phyloP scores from a whole-genome alignment of 805 yeast species.

The Myxozyma vanderwaltii region DNA sequence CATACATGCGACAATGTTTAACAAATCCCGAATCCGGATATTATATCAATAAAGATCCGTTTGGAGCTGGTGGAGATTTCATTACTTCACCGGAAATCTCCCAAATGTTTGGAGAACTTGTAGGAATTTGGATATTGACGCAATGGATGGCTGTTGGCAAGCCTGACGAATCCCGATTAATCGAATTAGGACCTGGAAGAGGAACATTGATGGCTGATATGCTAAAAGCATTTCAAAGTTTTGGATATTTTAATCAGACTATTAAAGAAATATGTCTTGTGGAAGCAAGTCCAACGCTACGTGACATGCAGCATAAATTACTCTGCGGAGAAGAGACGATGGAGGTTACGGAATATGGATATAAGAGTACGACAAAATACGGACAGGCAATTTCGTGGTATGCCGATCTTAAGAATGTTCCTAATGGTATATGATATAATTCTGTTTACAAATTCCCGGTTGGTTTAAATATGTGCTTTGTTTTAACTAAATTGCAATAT shows the following conservation, averaged over 20 bases:
- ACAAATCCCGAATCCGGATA: slow-evolving; percentile 78
- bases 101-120: slow-evolving; percentile 81
- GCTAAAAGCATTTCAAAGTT: slow-evolving; percentile 40
- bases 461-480: background rate
- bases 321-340: slow-evolving; percentile 47
- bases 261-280: slow-evolving; percentile 53
- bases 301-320: slow-evolving; percentile 53
- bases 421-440: slow-evolving; percentile 32
- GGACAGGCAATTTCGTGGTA: slow-evolving; percentile 51
- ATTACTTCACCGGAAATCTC: slow-evolving; percentile 86
- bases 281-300: slow-evolving; percentile 70
- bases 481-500: slow-evolving; percentile 26
- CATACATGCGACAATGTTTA: slow-evolving; percentile 79
- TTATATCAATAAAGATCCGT: slow-evolving; percentile 75
- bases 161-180: slow-evolving; percentile 54
- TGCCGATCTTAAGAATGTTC: slow-evolving; percentile 40
- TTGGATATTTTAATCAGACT: slow-evolving; percentile 42
- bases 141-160: slow-evolving; percentile 60
- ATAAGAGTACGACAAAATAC: slow-evolving; percentile 51
- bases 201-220: slow-evolving; percentile 77
- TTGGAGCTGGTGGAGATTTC: slow-evolving; percentile 72
- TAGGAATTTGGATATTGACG: slow-evolving; percentile 65
- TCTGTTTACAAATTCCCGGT: background rate
- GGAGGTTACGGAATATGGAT: slow-evolving; percentile 41
- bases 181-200: slow-evolving; percentile 84